Base-by-base conservation (phyloP, 352 stramenopile genomes). In the Globisporangium barbulae region DNA sequence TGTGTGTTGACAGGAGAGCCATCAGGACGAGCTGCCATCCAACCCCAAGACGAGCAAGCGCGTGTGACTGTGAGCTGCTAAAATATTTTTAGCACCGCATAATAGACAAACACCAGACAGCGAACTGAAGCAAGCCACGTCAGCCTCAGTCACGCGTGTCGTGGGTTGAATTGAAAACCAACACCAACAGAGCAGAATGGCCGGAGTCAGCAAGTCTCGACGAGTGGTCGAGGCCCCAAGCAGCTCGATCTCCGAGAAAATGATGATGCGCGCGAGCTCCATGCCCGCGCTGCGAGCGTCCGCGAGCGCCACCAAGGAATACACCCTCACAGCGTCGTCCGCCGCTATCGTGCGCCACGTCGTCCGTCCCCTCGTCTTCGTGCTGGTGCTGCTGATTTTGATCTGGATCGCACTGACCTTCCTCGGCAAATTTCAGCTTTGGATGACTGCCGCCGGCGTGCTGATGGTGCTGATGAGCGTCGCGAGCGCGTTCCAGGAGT, bases 391-490 rank as follows among this genome's bases (percentile, higher is more conserved):
- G 49, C 53, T 84, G 22, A 62, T 75, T 21, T 65, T 88, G 42
- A 53, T 88, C 25, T 72, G 65, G 50, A 49, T 89, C n/a, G 82
- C 70, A 12, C 37, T 84, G 52, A 74, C 70, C 63, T 78, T 74
- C 53, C 62, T 88, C 37, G 77, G 75, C 67, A 65, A 63, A 17
- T 80, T 86, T 59, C 78, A 88, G 68, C 71, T 89, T 37, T 91
- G 78, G 79, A 87, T 91, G 82, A 89, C 75, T 3, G 67, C 67
- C 33, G 79, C 75, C 6, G 82, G 82, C 15, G 71, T 91, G 19
- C 53, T 81, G 39, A 87, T 91, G 78, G 65, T 91, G 17, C 70
- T 73, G 13, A 68, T 88, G 59, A 91, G 79, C 65, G 71, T 91
- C 19, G 71, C 71, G 15, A 88, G 70, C 58, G 79, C 81, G 22